Base-by-base conservation (phyloP, 495 filamentous ascomycete genomes). In the Aspergillus carlsbadensis region DNA sequence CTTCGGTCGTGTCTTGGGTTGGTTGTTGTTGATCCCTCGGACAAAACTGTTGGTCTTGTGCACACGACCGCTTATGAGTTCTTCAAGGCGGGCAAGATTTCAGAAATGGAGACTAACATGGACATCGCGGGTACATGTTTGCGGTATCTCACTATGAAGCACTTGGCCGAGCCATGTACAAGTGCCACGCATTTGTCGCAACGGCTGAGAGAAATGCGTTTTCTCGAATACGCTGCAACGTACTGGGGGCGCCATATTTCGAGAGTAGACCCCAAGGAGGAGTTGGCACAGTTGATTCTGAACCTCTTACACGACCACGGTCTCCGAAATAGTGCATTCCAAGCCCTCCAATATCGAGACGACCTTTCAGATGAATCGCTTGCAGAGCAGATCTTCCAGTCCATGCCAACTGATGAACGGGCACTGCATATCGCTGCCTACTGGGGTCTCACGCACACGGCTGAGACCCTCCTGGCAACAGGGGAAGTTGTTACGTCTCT, bases 1-100 rank as follows among this genome's bases (percentile, higher is more conserved):
- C 41, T 62, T 17, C 44, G 48, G 11, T 17, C 52, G 2, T 62
- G 55, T 45, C 5, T 45, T 15, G 57, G 53, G 58, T 59, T 68
- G 8, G 65, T 74, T 41, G 66, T 64, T 10, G 36, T 59, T 17
- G 42, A 59, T 34, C 20, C 29, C 20, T 13, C 2, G 2, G 56
- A 58, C 17, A 34, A 35, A 15, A 59, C 56, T 8, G n/a, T 59
- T 53, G 56, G 56, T 0, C 39, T 59, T 11, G 56, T 59, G 0
- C 56, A 59, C 21, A 42, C 56, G 13, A 36, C 56, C 14, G 56
- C 56, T 5, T 53, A 59, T n/a, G 56, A 54, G 15, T 59, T 26
- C 15, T n/a, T 55, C 29, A 43, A 34, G n/a, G 6, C 13, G 4
- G 49, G 21, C 3, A 24, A 17, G 4, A 24, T 41, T 14, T 31